These are phyloP conservation scores for Pichia pseudocactophila DNA, from an alignment of 805 yeast genomes.

Conservation along the genomic window DNA sequence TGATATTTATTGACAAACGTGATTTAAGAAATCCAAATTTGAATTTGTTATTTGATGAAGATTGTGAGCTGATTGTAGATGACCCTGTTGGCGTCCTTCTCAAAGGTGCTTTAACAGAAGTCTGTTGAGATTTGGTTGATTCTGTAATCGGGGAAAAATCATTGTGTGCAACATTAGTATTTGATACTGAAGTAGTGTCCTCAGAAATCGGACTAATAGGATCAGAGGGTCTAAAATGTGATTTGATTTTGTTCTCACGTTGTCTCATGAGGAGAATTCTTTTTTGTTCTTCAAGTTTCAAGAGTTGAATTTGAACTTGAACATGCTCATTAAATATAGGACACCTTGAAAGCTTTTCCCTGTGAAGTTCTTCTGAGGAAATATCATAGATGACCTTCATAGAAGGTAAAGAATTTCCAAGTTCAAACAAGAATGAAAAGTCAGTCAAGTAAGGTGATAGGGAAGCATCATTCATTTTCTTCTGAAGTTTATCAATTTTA, in stretches of 20 bases:
- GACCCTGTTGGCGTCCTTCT: background rate
- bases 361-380: constrained; percentile 24
- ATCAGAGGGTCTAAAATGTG: background rate
- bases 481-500: constrained; percentile 40
- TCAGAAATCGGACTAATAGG: too few relatives aligned
- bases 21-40: constrained; percentile 29
- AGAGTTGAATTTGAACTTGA: constrained; percentile 40
- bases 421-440: constrained; percentile 45
- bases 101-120: background rate
- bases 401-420: constrained; percentile 39
- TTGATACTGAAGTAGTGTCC: too few relatives aligned
- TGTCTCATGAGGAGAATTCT: constrained; percentile 21
- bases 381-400: constrained; percentile 26
- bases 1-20: constrained; percentile 47
- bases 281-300: constrained; percentile 38
- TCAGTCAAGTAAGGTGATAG: constrained; percentile 27
- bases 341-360: constrained; percentile 25
- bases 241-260: constrained; percentile 14
- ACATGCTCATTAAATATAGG: constrained; percentile 38
- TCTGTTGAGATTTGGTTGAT: background rate
- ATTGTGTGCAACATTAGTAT: too few relatives aligned
- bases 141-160: too few relatives aligned
- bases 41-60: constrained; percentile 14
- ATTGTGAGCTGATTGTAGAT: background rate
- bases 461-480: constrained; percentile 21